These are phyloP conservation scores for Citrus glauca DNA, from an alignment of 345 rosid species.

Conservation along the genomic window DNA sequence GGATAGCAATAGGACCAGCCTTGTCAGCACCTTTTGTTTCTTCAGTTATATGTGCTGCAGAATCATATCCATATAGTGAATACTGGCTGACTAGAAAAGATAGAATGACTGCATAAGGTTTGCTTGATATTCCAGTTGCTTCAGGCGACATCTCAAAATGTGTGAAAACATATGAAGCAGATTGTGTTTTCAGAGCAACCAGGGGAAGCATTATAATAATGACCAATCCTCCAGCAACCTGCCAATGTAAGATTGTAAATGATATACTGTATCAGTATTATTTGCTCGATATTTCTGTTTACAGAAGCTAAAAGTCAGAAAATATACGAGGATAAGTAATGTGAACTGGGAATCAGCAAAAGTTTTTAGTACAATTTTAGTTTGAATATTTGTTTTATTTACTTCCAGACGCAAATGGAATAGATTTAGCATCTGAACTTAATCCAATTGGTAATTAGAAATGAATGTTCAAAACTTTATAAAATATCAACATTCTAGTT, in stretches of 20 bases:
- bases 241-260: background rate
- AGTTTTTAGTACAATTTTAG: too few species aligned
- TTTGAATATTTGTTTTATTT: too few species aligned
- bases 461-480: background rate
- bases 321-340: background rate
- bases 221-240: conserved; percentile 52
- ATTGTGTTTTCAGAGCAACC: conserved; percentile 42
- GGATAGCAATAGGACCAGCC: conserved; percentile 64
- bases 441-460: background rate
- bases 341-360: background rate
- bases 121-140: conserved; percentile 50
- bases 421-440: background rate
- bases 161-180: conserved; percentile 51
- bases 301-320: background rate
- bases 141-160: conserved; percentile 42
- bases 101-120: conserved; percentile 49
- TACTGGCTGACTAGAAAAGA: conserved; percentile 61
- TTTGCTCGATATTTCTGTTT: background rate
- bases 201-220: conserved; percentile 60
- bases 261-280: background rate
- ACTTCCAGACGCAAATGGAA: too few species aligned
- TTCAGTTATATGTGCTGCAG: conserved; percentile 68
- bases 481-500: background rate
- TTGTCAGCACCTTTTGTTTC: conserved; percentile 64
- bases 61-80: conserved; percentile 57